A percentile compares a stretch with the other conserved stretches of the same genome.
phyloP scores from a whole-genome alignment of 2,329 filamentous ascomycete genomes.

The Exophiala aquamarina region DNA sequence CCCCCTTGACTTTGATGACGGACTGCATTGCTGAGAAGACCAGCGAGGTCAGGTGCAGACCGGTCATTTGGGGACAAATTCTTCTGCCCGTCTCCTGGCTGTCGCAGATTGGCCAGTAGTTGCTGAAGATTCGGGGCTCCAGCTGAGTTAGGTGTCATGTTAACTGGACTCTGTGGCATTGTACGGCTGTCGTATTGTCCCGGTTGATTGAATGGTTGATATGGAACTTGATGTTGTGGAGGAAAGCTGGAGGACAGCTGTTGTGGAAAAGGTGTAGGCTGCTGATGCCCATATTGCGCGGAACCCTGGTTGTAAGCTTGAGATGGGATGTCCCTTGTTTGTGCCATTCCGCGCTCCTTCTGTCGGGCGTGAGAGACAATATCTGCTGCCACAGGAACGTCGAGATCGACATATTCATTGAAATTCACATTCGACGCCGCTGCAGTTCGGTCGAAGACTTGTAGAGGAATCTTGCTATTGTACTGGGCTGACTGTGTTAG shows the following conservation, averaged over 20 bases:
- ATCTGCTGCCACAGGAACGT: conserved; percentile 75
- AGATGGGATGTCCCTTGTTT: conserved; percentile 27
- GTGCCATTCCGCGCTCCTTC: conserved; percentile 30
- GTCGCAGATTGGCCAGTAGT: conserved; percentile 27
- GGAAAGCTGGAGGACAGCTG: conserved; percentile 13
- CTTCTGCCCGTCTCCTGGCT: conserved; percentile 21
- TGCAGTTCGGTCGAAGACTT: conserved; percentile 78
- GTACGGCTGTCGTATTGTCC: conserved; percentile 10
- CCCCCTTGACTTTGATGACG: conserved; percentile 32
- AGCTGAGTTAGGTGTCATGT: conserved; percentile 14
- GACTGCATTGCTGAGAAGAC: conserved; percentile 39
- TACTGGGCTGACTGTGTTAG: conserved; percentile 69
- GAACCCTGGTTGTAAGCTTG: conserved; percentile 33
- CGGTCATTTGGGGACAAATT: conserved; percentile 35
- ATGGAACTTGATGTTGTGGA: conserved; percentile 18
- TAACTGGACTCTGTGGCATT: conserved; percentile 8
- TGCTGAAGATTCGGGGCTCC: conserved; percentile 26
- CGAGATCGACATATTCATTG: conserved; percentile 82
- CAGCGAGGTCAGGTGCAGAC: conserved; percentile 40
- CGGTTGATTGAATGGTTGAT: conserved; percentile 20
- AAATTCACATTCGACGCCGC: conserved; percentile 76
- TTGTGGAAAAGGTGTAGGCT: conserved; percentile 32
- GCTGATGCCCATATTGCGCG: conserved; percentile 10
- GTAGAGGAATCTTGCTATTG: conserved; percentile 72
- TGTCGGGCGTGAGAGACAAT: conserved; percentile 73